Evolutionary conservation across 352 stramenopile species (phyloP).

Genomic region (Pythium monospermum): DNA sequence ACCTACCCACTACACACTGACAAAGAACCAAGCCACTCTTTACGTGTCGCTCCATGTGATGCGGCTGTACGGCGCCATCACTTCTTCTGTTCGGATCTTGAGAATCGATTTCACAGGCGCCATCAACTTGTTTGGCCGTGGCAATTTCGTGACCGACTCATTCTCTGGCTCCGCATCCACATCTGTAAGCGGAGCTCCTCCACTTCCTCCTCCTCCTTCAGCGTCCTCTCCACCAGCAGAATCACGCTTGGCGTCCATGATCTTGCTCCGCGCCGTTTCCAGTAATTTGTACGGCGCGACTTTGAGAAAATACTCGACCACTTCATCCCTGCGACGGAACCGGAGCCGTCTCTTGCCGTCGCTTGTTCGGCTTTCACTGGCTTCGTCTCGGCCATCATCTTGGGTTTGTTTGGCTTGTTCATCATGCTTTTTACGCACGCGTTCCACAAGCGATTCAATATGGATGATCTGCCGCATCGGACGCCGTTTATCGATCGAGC

Average conservation of each 20-base stretch:
- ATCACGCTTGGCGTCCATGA: conserved; percentile 15
- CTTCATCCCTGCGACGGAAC: conserved; percentile 2
- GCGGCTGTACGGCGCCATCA: conserved; percentile 16
- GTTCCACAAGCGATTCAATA: conserved; percentile 57
- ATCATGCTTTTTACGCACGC: conserved; percentile 29
- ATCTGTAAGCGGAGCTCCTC: no score
- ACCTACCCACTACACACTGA: no score
- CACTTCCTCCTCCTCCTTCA: no score
- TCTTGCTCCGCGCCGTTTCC: conserved; percentile 25
- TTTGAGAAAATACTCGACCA: background rate
- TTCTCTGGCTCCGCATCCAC: no score
- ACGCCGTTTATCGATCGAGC: conserved; percentile 50
- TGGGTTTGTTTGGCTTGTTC: conserved; percentile 17
- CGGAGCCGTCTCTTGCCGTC: background rate
- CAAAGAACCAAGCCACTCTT: no score
- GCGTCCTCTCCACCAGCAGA: conserved; percentile 11
- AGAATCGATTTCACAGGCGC: conserved; percentile 54
- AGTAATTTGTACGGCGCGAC: conserved; percentile 1
- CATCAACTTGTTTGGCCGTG: conserved; percentile 36
- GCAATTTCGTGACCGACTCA: conserved; percentile 14
- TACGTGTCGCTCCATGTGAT: conserved; percentile 6
- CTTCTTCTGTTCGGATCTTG: conserved; percentile 31
- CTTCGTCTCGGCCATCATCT: conserved; percentile 12
- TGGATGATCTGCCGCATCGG: conserved; percentile 44
- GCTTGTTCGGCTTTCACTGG: background rate